A percentile compares a stretch with the other conserved stretches of the same genome.
These are phyloP conservation scores for Lachnellula subtilissima DNA, from an alignment of 2,329 filamentous ascomycete species.

Conservation along the genomic window DNA sequence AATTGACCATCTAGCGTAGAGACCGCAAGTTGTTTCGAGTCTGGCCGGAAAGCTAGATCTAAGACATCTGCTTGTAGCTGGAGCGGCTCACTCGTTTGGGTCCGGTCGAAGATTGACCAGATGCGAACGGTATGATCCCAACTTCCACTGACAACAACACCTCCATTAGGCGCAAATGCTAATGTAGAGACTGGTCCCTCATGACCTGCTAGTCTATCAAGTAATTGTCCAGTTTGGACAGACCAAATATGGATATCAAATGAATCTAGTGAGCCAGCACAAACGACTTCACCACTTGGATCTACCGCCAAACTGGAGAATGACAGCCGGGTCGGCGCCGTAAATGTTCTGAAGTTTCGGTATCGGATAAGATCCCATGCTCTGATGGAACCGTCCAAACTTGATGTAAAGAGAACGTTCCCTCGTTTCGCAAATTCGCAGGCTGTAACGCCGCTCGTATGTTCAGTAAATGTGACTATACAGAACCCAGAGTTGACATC, in stretches of 20 bases:
- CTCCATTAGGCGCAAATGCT: constrained; percentile 82
- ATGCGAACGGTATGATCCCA: constrained; percentile 96
- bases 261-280: constrained; percentile 89
- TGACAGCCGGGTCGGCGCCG: constrained; percentile 81
- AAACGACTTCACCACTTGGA: constrained; percentile 92
- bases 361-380: constrained; percentile 97
- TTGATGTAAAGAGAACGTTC: constrained; percentile 92
- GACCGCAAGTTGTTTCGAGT: constrained; percentile 85
- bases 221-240: constrained; percentile 91
- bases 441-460: constrained; percentile 87
- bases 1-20: constrained; percentile 91
- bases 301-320: constrained; percentile 97
- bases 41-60: constrained; percentile 79
- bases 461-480: constrained; percentile 96
- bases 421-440: constrained; percentile 94
- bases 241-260: constrained; percentile 99
- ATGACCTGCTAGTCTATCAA: constrained; percentile 86
- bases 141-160: constrained; percentile 80
- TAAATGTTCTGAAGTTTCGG: constrained; percentile 96
- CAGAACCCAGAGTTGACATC: constrained; percentile 96
- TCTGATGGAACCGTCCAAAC: constrained; percentile 86
- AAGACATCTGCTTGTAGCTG: constrained; percentile 90
- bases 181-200: constrained; percentile 89
- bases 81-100: constrained; percentile 90
- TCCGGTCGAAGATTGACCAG: constrained; percentile 92